Percentiles rank a stretch among this genome's conserved stretches.
Evolutionary conservation across 2,329 filamentous ascomycete species (phyloP).

Genomic region (Xylariomycetidae sp.): DNA sequence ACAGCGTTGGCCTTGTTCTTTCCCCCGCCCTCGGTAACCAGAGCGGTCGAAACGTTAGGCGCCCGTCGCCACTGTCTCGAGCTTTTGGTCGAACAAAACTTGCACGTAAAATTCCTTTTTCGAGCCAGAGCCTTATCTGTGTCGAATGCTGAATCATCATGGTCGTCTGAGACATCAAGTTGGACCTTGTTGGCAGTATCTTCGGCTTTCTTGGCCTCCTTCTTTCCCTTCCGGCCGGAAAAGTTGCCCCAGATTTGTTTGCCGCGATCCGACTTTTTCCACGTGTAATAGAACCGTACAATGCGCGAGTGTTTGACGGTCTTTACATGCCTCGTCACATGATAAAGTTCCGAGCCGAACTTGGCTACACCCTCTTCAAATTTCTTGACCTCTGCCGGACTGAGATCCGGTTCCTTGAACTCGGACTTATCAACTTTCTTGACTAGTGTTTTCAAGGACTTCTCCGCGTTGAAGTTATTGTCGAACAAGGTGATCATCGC

Average conservation of each 20-base stretch:
- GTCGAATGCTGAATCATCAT: constrained; percentile 95
- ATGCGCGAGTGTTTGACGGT: constrained; percentile 74
- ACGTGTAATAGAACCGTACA: constrained; percentile 92
- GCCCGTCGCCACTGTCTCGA: constrained; percentile 91
- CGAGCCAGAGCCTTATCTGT: constrained; percentile 73
- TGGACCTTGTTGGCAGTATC: constrained; percentile 71
- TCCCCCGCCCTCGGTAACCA: constrained; percentile 59
- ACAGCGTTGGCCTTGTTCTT: constrained; percentile 77
- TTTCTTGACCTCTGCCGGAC: constrained; percentile 72
- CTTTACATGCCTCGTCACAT: constrained; percentile 80
- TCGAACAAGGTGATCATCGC: constrained; percentile 70
- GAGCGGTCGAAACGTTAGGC: constrained; percentile 69
- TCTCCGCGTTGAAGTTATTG: constrained; percentile 65
- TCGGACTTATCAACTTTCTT: constrained; percentile 64
- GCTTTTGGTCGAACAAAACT: constrained; percentile 77
- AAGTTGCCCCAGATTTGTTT: constrained; percentile 87
- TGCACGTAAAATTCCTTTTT: constrained; percentile 86
- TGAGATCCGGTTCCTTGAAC: constrained; percentile 81
- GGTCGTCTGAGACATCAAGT: constrained; percentile 87
- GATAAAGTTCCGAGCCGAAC: constrained; percentile 84
- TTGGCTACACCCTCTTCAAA: constrained; percentile 91
- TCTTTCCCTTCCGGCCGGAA: constrained; percentile 82
- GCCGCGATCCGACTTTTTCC: constrained; percentile 90
- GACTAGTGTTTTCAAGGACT: constrained; percentile 65
- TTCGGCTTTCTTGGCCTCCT: constrained; percentile 72